Conservation (phyloP, 2,329 filamentous ascomycete genomes). For the Clonostachys byssicola region DNA sequence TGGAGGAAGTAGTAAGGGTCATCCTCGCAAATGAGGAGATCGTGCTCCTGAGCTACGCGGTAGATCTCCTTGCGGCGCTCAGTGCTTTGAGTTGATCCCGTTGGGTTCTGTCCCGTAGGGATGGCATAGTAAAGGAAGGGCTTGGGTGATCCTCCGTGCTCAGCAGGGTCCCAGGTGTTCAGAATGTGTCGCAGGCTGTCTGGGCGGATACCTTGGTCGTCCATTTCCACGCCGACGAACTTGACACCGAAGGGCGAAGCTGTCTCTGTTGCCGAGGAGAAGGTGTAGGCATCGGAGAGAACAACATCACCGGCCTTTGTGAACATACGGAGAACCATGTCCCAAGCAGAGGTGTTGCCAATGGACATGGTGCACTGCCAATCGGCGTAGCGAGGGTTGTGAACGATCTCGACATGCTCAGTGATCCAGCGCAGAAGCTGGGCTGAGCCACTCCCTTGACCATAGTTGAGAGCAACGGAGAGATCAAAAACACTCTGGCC, state of each 20-base stretch:
- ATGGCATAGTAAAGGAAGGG: constrained; percentile 68
- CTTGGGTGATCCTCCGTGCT: constrained; percentile 48
- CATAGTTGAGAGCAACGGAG: constrained; percentile 65
- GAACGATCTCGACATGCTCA: constrained; percentile 72
- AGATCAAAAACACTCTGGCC: neutral
- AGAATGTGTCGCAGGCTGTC: constrained; percentile 55
- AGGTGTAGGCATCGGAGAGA: constrained; percentile 58
- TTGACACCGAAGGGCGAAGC: constrained; percentile 58
- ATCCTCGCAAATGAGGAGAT: constrained; percentile 89
- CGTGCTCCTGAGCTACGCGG: constrained; percentile 73
- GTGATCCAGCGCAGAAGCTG: constrained; percentile 68
- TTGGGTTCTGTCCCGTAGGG: constrained; percentile 72
- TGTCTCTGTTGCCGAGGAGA: constrained; percentile 52
- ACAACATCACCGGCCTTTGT: constrained; percentile 56
- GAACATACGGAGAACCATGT: constrained; percentile 63
- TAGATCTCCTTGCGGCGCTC: constrained; percentile 76
- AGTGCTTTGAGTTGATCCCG: constrained; percentile 62
- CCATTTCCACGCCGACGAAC: constrained; percentile 58
- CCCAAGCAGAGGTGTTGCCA: constrained; percentile 63
- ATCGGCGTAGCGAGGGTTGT: constrained; percentile 66
- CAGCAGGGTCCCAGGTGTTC: constrained; percentile 54
- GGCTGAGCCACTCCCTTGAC: constrained; percentile 63
- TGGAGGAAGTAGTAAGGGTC: constrained; percentile 96
- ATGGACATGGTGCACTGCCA: constrained; percentile 66
- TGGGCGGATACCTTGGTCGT: constrained; percentile 46